These are phyloP conservation scores for Mycena rebaudengoi DNA, from an alignment of 768 basidiomycete species.

Conservation along the genomic window DNA sequence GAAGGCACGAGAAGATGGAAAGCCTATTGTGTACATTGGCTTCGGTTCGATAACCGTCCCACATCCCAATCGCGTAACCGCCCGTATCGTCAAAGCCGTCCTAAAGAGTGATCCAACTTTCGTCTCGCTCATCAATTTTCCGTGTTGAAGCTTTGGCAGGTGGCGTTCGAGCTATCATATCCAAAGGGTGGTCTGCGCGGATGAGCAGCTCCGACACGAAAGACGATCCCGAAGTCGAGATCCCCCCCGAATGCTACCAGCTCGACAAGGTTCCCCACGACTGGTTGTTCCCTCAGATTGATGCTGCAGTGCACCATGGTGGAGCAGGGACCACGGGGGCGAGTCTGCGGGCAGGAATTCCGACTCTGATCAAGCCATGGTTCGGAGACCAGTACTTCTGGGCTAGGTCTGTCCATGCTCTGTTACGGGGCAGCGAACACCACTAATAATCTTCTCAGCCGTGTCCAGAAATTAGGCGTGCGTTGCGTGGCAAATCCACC, in stretches of 20 bases:
- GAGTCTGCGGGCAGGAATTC: slow-evolving; percentile 64
- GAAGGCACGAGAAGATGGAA: slow-evolving; percentile 61
- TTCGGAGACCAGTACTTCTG: slow-evolving; percentile 77
- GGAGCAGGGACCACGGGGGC: slow-evolving; percentile 79
- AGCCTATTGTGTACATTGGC: slow-evolving; percentile 75
- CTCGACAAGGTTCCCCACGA: slow-evolving; percentile 77
- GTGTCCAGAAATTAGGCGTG: slow-evolving; percentile 67
- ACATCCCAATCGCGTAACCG: slow-evolving; percentile 60
- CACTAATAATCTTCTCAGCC: slow-evolving; percentile 3
- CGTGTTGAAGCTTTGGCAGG: slow-evolving; percentile 47
- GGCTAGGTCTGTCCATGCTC: slow-evolving; percentile 42
- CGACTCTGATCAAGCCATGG: slow-evolving; percentile 76
- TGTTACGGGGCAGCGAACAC: not conserved
- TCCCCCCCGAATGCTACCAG: slow-evolving; percentile 62
- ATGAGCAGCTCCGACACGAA: slow-evolving; percentile 51
- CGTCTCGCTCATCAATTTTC: not conserved
- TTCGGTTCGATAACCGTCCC: slow-evolving; percentile 78
- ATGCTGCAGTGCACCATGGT: slow-evolving; percentile 53
- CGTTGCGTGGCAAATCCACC: no score
- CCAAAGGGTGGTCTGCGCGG: slow-evolving; percentile 72
- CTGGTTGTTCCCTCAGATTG: slow-evolving; percentile 67
- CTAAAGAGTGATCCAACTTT: slow-evolving; percentile 55
- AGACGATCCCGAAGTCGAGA: slow-evolving; percentile 50
- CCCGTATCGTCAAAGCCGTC: slow-evolving; percentile 66
- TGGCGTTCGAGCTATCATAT: slow-evolving; percentile 71